Evolutionary conservation across 1,284 basidiomycete species (phyloP).

Genomic region (Vanrija sp.): DNA sequence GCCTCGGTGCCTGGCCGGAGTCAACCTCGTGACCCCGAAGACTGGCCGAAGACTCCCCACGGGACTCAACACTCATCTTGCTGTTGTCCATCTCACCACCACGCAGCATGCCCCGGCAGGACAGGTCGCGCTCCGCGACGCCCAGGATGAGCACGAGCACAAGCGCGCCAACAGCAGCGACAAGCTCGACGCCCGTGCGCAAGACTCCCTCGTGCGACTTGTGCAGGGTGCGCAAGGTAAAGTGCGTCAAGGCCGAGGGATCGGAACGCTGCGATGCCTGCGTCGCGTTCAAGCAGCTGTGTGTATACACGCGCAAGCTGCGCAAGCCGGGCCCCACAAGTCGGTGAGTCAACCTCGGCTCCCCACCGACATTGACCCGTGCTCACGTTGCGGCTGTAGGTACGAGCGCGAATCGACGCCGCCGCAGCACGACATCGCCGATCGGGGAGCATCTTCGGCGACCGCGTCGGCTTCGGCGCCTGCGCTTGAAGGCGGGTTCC

Average conservation of each 20-base stretch:
- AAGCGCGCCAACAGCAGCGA: too few species aligned
- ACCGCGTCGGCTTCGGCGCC: neutral
- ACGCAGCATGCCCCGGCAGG: too few species aligned
- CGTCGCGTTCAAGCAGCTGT: slow-evolving; percentile 18
- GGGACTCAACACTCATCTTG: too few species aligned
- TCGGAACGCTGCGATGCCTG: slow-evolving; percentile 22
- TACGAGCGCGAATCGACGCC: slow-evolving; percentile 8
- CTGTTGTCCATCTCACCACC: too few species aligned
- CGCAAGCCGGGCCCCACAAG: slow-evolving; percentile 32
- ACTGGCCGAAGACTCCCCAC: too few species aligned
- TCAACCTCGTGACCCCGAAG: too few species aligned
- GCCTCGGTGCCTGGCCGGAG: too few species aligned
- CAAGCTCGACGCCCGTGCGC: too few species aligned
- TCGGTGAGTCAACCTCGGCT: slow-evolving; percentile 13
- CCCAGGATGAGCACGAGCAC: too few species aligned
- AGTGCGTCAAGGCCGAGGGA: slow-evolving; percentile 22
- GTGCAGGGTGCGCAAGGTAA: slow-evolving; percentile 23
- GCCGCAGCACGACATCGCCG: neutral
- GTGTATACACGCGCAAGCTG: slow-evolving; percentile 21
- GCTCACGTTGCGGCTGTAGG: neutral
- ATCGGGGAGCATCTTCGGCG: neutral
- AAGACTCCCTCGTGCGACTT: slow-evolving; percentile 15
- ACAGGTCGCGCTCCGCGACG: too few species aligned
- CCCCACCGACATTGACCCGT: too few species aligned
- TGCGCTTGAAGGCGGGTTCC: too few species aligned